Evolutionary conservation across 2,329 filamentous ascomycete species (phyloP).

Genomic region (Corniculantispora saksenae): DNA sequence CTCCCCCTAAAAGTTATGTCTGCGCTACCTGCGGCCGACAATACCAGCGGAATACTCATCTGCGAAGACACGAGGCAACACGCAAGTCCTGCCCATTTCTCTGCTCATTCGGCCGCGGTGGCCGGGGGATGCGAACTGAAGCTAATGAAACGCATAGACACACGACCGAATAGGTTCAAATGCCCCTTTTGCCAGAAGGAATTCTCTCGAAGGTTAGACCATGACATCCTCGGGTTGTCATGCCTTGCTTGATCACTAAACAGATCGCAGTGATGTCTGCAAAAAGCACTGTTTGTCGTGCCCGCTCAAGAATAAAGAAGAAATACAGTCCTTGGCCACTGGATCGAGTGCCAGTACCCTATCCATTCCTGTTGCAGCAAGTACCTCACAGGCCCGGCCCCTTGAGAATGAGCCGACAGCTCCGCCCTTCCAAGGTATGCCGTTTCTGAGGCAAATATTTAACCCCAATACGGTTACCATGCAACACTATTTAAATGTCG

Average conservation of each 20-base stretch:
- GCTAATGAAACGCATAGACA: background rate
- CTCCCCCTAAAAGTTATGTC: background rate
- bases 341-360: no score
- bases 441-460: conserved; percentile 3
- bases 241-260: background rate
- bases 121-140: background rate
- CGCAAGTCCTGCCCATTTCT: conserved; percentile 22
- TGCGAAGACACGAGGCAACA: conserved; percentile 29
- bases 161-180: background rate
- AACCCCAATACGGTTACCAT: background rate
- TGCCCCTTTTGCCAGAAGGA: background rate
- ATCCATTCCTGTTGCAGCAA: no score
- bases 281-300: background rate
- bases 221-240: no score
- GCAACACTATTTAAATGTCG: conserved; percentile 5
- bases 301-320: background rate
- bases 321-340: background rate
- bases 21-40: conserved; percentile 28
- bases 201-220: conserved; percentile 1
- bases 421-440: background rate
- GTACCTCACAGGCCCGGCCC: background rate
- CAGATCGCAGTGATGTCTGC: background rate
- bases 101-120: no score
- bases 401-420: background rate
- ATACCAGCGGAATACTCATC: conserved; percentile 30